Conservation (phyloP, 306 rosid species). For the Cercis canadensis region DNA sequence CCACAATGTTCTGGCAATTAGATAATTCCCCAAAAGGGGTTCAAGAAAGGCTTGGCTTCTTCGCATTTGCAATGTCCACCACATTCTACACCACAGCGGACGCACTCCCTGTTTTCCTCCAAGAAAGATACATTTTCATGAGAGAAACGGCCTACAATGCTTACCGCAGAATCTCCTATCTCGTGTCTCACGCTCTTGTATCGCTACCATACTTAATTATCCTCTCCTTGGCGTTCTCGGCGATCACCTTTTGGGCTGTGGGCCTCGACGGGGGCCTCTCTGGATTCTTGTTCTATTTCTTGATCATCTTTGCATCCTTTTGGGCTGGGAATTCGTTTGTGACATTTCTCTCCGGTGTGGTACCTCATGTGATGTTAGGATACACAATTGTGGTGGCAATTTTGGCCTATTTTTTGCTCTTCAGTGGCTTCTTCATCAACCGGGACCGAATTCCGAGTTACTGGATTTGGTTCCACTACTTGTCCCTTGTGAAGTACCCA, state of each 20-base stretch:
- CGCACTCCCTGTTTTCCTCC: conserved; percentile 90
- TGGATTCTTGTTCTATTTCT: conserved; percentile 71
- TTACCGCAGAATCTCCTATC: conserved; percentile 74
- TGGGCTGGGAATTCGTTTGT: conserved; percentile 98
- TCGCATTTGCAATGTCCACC: conserved; percentile 98
- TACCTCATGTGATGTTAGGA: conserved; percentile 93
- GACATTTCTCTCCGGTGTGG: conserved; percentile 84
- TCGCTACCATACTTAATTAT: conserved; percentile 61
- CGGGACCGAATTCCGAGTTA: conserved; percentile 76
- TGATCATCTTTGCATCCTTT: conserved; percentile 70
- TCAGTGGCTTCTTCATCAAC: conserved; percentile 93
- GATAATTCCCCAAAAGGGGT: conserved; percentile 80
- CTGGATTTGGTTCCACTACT: conserved; percentile 96
- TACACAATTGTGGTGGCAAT: conserved; percentile 89
- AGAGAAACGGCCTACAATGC: conserved; percentile 92
- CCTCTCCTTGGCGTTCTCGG: conserved; percentile 66
- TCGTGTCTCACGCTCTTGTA: conserved; percentile 66
- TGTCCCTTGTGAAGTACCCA: conserved; percentile 84
- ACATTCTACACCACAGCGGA: conserved; percentile 95
- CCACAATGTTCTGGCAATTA: conserved; percentile 84
- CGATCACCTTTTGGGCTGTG: conserved; percentile 83
- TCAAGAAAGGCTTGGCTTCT: conserved; percentile 86
- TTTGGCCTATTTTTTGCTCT: conserved; percentile 81
- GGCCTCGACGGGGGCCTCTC: conserved; percentile 82
- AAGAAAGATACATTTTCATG: conserved; percentile 91